Conservation (phyloP, 805 yeast genomes). For the Ogataea sp. region DNA sequence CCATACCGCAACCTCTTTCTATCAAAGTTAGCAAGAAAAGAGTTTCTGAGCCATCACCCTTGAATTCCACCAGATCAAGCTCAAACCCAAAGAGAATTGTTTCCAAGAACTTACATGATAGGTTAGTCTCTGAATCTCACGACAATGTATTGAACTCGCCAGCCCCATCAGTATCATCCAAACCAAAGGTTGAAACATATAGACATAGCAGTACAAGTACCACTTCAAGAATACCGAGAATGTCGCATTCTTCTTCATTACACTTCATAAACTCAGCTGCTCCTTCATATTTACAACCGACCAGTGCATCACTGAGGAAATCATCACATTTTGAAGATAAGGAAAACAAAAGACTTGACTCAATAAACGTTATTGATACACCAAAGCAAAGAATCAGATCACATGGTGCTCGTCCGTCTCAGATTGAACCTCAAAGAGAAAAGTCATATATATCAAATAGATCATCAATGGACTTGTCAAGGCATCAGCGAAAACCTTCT, state of each 20-base stretch:
- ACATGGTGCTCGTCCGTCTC: not conserved
- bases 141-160: not conserved
- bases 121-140: slow-evolving; percentile 3
- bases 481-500: not conserved
- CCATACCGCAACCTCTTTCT: slow-evolving; percentile 5
- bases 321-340: slow-evolving; percentile 6
- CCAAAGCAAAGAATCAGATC: slow-evolving; percentile 5
- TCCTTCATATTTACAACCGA: slow-evolving; percentile 16
- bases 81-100: slow-evolving; percentile 1
- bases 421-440: slow-evolving; percentile 1
- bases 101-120: slow-evolving; percentile 1
- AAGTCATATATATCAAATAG: not conserved
- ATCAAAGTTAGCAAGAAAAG: not conserved
- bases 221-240: not conserved
- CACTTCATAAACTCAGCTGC: not conserved
- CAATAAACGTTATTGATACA: not conserved
- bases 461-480: not conserved
- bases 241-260: slow-evolving; percentile 3
- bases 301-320: slow-evolving; percentile 10
- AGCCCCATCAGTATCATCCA: no score
- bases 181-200: no score
- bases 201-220: not conserved
- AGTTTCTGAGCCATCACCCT: not conserved
- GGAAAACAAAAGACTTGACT: slow-evolving; percentile 7
- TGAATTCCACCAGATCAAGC: not conserved